Evolutionary conservation across 2,329 filamentous ascomycete species (phyloP), one percentile per base, ranked within the genome.

Genomic region (Aureobasidium sp.): DNA sequence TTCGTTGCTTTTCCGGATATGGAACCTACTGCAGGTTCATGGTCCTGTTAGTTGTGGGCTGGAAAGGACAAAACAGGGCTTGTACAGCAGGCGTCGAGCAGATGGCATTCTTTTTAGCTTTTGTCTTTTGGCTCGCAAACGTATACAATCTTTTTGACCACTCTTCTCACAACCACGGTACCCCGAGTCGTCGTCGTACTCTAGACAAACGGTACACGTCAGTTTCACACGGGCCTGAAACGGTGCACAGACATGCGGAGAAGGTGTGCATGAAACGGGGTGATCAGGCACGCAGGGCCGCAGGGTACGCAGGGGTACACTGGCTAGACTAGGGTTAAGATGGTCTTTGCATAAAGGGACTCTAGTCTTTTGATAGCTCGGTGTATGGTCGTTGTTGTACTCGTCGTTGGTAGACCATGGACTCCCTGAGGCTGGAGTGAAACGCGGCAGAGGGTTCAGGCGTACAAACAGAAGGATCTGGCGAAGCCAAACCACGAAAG

Each of bases 401-500:
- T 54, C 6, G 21, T 29, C 16, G n/a, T 37, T 54, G 50, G 10
- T 7, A 10, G 50, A 27, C 27, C 27, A 32, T 16, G 45, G 9
- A 13, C 27, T 48, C 45, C 27, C 45, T 48, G 29, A 10, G 27
- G 13, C 27, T 32, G 32, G 50, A 41, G 50, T 41, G 25, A 42
- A 42, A 32, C n/a, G 9, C 9, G 16, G 37, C 8, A 11, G 11
- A 51, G 9, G 6, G n/a, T 36, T 51, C 34, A 32, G 34, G 32
- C 49, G 49, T 30, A 21, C 21, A 21, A 8, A 44, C 41, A 57
- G 27, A 36, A 54, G 37, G 53, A 57, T 36, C n/a, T 57, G 21
- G 39, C 53, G 53, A 44, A 42, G 51, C 51, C 51, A 44, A 45
- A 57, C 27, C 41, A 57, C 53, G 39, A 57, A 45, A 57, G 53